Percentiles rank a stretch among this genome's conserved stretches.
phyloP scores from a whole-genome alignment of 2,329 filamentous ascomycete species.

The Scedosporium boydii region DNA sequence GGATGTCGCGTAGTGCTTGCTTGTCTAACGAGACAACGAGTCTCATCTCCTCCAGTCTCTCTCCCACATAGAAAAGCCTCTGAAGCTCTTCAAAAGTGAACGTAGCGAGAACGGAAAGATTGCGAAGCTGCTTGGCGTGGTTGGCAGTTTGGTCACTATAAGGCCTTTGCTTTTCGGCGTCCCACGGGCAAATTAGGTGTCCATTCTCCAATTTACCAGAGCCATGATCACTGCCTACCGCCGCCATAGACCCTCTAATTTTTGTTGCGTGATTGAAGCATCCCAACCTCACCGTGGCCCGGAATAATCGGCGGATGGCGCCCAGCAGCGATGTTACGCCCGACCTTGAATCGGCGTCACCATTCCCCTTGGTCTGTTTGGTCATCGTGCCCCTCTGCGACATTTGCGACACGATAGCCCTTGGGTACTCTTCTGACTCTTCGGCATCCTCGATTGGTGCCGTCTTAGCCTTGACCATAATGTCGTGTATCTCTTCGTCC shows the following conservation, averaged over 20 bases:
- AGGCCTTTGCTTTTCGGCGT: background rate
- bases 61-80: background rate
- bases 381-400: background rate
- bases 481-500: background rate
- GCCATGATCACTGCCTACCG: no score
- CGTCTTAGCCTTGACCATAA: constrained; percentile 9
- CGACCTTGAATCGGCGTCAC: no score
- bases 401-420: background rate
- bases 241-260: no score
- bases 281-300: no score
- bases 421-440: background rate
- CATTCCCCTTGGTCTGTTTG: background rate
- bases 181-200: no score
- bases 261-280: no score
- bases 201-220: no score
- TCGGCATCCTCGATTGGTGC: background rate
- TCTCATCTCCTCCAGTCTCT: background rate
- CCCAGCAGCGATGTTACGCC: no score
- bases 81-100: background rate
- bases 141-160: background rate
- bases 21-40: background rate
- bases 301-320: no score
- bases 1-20: background rate
- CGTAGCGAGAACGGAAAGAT: background rate
- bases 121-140: background rate